Base-by-base conservation (phyloP, 2,329 filamentous ascomycete genomes). In the Epichloe elymi region DNA sequence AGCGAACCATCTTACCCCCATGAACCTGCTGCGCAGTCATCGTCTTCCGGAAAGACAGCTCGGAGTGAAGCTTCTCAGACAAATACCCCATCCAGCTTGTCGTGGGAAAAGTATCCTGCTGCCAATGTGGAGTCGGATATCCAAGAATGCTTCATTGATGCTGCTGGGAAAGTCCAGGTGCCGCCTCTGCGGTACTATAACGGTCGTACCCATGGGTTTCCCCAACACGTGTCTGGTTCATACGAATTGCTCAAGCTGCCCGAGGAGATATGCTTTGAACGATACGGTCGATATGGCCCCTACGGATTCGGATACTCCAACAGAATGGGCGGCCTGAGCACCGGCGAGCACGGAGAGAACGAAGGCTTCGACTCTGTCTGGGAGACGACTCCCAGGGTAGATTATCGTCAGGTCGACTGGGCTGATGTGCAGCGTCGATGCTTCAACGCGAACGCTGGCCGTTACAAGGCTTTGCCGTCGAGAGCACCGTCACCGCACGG, bases 181-280 rank as follows among this genome's bases (percentile, higher is more conserved):
- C 91, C 91, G 0, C 67, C 75, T 5, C 70, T 95, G 43, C 81
- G 82, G 19, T 85, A 84, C 57, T 90, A 86, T 58, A 73, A 83
- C 11, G 91, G 91, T 3, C 78, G 93, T 2, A 86, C 89, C 0
- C 75, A 79, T 53, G 91, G 90, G 1, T 94, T 95, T 64, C 93
- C 93, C 0, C 80, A 93, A 46, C 79, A 88, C 53, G 79, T 87
- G 2, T 78, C 91, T 61, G 93, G 93, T n/a, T 95, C 88, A 0
- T 90, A 95, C 60, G 81, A 89, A 10, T 66, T 91, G 40, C 68
- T 97, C 12, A 84, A 82, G 0, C 71, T 97, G 37, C 80, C 85
- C 17, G 80, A 94, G 57, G 85, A 95, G 60, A 79, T 96, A 45
- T 98, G 93, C 69, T 96, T 95, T 62, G 93, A 98, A 58, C 79